Conservation (phyloP, 2,329 filamentous ascomycete genomes). For the Cladobotryum mycophilum region DNA sequence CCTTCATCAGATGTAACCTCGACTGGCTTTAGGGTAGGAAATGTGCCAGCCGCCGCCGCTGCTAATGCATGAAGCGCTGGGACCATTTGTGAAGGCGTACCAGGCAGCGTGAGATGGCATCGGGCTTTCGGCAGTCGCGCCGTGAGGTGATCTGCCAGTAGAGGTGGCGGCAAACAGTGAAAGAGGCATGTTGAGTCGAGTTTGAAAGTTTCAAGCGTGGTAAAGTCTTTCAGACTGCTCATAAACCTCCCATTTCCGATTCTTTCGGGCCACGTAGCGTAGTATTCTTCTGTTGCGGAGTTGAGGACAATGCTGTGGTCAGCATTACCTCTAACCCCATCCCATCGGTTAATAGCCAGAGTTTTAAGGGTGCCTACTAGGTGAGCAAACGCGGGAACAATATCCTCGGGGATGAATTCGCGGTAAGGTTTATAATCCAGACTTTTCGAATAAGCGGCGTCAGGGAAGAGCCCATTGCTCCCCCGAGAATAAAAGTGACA, state of each 20-base stretch:
- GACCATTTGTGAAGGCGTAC: slow-evolving; percentile 5
- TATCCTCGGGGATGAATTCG: slow-evolving; percentile 2
- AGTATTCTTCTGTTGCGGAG: not conserved
- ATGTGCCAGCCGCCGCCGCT: not conserved
- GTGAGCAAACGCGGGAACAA: slow-evolving; percentile 5
- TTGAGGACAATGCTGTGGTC: not conserved
- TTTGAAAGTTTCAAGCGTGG: slow-evolving; percentile 3
- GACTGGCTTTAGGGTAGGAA: not conserved
- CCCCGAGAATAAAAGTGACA: slow-evolving; percentile 1
- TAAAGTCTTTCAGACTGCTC: not conserved
- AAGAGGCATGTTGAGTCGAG: slow-evolving; percentile 6
- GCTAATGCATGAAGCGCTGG: slow-evolving; percentile 3
- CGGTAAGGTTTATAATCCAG: too few species aligned
- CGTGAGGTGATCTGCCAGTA: slow-evolving; percentile 1
- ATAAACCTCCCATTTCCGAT: not conserved
- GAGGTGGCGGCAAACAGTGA: not conserved
- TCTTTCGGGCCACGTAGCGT: slow-evolving; percentile 4
- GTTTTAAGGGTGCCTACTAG: not conserved
- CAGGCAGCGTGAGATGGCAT: slow-evolving; percentile 1
- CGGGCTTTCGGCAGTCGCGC: not conserved
- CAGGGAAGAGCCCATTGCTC: not conserved
- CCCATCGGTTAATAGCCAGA: slow-evolving; percentile 2
- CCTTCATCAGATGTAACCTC: not conserved
- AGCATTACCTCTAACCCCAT: not conserved
- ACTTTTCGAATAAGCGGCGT: not conserved